These are phyloP conservation scores for Didymella exigua DNA, from an alignment of 2,329 filamentous ascomycete genomes.

Conservation along the genomic window DNA sequence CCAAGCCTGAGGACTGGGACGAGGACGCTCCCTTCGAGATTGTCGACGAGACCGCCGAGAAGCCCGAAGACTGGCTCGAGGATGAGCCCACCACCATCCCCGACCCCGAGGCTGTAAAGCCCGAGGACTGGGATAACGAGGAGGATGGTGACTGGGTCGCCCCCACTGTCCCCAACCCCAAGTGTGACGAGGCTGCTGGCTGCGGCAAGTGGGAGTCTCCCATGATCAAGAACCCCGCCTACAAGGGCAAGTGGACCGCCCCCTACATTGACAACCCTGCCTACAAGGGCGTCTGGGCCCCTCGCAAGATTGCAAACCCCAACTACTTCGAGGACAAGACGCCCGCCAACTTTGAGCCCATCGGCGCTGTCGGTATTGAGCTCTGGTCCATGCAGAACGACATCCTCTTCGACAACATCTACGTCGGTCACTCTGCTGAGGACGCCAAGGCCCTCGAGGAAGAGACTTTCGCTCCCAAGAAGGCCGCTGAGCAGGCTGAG, in stretches of 20 bases:
- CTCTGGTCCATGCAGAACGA: constrained; percentile 99
- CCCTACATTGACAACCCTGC: constrained; percentile 94
- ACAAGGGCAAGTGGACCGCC: constrained; percentile 99
- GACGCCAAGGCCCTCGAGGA: constrained; percentile 88
- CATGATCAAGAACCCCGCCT: constrained; percentile 90
- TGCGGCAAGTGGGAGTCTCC: constrained; percentile 93
- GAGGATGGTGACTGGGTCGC: constrained; percentile 98
- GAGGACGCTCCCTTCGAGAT: constrained; percentile 98
- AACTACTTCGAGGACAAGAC: constrained; percentile 97
- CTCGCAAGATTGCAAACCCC: constrained; percentile 96
- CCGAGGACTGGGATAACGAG: constrained; percentile 99
- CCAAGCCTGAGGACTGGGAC: constrained; percentile 98
- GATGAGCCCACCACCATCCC: constrained; percentile 80
- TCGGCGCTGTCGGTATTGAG: constrained; percentile 97
- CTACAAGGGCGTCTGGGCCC: constrained; percentile 96
- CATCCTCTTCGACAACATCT: constrained; percentile 99
- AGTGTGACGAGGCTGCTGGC: constrained; percentile 90
- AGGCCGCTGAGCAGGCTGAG: constrained; percentile 77
- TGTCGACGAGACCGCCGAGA: constrained; percentile 87
- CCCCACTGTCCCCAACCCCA: constrained; percentile 90
- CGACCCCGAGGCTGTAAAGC: constrained; percentile 95
- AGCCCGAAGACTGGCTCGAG: constrained; percentile 95
- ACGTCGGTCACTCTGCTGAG: constrained; percentile 95
- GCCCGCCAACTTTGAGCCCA: constrained; percentile 95
- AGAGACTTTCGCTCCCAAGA: constrained; percentile 91